Evolutionary conservation across 108 stramenopile species (phyloP).

Genomic region (Ochromonas danica): DNA sequence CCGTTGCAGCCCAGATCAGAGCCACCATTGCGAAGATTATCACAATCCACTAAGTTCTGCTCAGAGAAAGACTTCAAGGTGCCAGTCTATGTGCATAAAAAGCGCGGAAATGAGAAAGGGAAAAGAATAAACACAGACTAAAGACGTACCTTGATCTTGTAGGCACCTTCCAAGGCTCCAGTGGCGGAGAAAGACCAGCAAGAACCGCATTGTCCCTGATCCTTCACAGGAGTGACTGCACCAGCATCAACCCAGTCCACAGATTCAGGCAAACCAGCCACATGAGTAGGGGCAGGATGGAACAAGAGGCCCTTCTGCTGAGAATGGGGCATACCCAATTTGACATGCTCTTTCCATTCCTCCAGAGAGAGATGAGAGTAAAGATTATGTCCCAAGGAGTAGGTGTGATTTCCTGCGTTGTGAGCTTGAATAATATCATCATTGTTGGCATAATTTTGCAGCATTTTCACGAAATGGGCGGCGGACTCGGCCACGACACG

Average conservation of each 20-base stretch:
- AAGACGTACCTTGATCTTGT: too few relatives aligned
- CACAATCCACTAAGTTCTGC: slow-evolving; percentile 90
- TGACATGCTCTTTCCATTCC: slow-evolving; percentile 23
- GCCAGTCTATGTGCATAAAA: too few relatives aligned
- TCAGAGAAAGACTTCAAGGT: slow-evolving; percentile 82
- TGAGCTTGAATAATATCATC: slow-evolving; percentile 7
- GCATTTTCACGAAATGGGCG: slow-evolving; percentile 6
- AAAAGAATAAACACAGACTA: too few relatives aligned
- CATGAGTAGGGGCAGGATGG: too few relatives aligned
- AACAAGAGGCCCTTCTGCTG: too few relatives aligned
- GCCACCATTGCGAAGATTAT: too few relatives aligned
- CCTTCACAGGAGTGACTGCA: slow-evolving; percentile 81
- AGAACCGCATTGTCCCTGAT: slow-evolving; percentile 82
- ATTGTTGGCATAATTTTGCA: slow-evolving; percentile 13
- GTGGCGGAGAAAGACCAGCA: slow-evolving; percentile 96
- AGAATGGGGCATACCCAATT: background rate
- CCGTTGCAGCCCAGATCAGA: slow-evolving; percentile 85
- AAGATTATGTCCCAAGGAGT: slow-evolving; percentile 1
- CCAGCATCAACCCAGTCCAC: slow-evolving; percentile 77
- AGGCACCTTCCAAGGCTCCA: slow-evolving; percentile 88
- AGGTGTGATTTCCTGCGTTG: slow-evolving; percentile 6
- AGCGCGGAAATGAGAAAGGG: too few relatives aligned
- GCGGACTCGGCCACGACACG: background rate
- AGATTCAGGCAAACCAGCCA: slow-evolving; percentile 10
- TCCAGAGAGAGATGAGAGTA: slow-evolving; percentile 17